Conservation (phyloP, 305 asterid species). For the Rubia peregrina region DNA sequence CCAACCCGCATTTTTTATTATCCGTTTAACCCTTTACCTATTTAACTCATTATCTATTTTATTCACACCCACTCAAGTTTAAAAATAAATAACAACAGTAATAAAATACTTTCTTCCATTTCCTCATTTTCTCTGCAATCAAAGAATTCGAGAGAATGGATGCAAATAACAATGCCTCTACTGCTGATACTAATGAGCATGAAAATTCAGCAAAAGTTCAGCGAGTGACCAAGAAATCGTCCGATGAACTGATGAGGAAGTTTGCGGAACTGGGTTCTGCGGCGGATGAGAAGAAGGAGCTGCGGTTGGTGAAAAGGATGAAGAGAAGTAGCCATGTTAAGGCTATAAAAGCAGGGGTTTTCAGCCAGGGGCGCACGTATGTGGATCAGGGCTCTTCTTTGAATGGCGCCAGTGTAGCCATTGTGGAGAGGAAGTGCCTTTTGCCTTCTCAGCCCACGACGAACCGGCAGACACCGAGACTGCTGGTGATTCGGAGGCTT, state of each 20-base stretch:
- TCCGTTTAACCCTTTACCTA: no score
- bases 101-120: conserved; percentile 1
- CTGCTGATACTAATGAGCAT: conserved; percentile 27
- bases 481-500: conserved; percentile 23
- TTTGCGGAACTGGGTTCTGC: conserved; percentile 64
- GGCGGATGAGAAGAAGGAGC: conserved; percentile 35
- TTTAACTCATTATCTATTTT: no score
- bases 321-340: conserved; percentile 24
- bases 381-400: conserved; percentile 15
- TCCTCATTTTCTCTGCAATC: not conserved
- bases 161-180: not conserved
- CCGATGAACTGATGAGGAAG: conserved; percentile 74
- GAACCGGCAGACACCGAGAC: conserved; percentile 19
- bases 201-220: conserved; percentile 44
- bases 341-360: conserved; percentile 12
- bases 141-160: conserved; percentile 8
- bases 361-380: conserved; percentile 12
- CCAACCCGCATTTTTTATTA: no score
- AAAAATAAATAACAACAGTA: not conserved
- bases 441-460: conserved; percentile 32
- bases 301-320: conserved; percentile 44
- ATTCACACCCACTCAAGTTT: no score
- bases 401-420: conserved; percentile 10
- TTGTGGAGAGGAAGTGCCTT: conserved; percentile 53
- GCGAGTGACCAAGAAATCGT: conserved; percentile 68